Base-by-base conservation (phyloP, 2,329 filamentous ascomycete species). In the Gnomoniopsis smithogilvyi region DNA sequence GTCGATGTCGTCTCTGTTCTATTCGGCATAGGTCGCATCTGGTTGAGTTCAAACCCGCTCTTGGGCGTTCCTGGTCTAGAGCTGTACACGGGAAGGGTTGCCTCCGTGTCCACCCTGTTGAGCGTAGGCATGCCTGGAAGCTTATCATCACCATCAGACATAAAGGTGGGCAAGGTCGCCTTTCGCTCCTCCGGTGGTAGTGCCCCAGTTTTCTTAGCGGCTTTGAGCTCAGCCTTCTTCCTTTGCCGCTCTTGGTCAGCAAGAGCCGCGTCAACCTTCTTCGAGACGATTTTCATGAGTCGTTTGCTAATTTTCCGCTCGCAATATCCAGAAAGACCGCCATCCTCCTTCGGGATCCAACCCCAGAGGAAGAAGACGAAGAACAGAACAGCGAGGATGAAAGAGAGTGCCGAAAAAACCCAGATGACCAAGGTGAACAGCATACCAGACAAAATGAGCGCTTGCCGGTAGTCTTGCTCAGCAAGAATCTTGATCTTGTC, bases 291-390 rank as follows among this genome's bases (percentile, higher is more conserved):
- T 65, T 86, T 86, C 69, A 89, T 89, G 65, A 99, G 80, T 65
- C 92, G 82, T 67, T 85, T 88, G 74, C 96, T 96, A 71, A 96
- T 88, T 77, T 98, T 98, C 49, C 92, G 88, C 62, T 91, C 89
- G 71, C 95, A 98, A 76, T 96, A 99, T 26, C 87, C 87, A 6
- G 86, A 85, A 33, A 99, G 80, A 8, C 90, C 88, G 6, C 92
- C 91, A 68, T 97, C 92, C 12, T 85, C 80, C 38, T 83, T 83
- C 1, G 93, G 92, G 62, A 99, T 94, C 74, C 94, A 95, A 73
- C 95, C 90, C 84, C 90, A 96, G 6, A 99, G 81, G 73, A 96
- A 99, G 67, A 91, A 84, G 41, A 96, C 73, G 74, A 96, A 98
- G 61, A 96, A 86, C 1, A 96, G 67, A 22, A 87, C 77, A 0